A percentile compares a stretch with the other conserved stretches of the same genome.
Evolutionary conservation across 1,284 basidiomycete species (phyloP).

Genomic region (Singerocomus rubriflavus): DNA sequence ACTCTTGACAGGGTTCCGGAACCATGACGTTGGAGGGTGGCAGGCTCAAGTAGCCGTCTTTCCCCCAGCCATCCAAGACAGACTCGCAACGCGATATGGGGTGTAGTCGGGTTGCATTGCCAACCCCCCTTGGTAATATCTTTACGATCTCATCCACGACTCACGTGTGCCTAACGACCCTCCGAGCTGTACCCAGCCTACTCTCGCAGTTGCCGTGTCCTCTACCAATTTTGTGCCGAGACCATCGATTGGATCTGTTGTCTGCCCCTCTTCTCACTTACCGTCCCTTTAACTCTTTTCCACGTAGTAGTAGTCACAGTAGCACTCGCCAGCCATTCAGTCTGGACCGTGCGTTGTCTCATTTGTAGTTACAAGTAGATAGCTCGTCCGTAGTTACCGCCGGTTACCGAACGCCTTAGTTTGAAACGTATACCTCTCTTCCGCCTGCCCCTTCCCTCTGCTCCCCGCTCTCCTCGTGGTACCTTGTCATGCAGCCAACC

Average conservation of each 20-base stretch:
- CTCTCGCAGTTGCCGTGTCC: slow-evolving; percentile 17
- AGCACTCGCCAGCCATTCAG: slow-evolving; percentile 10
- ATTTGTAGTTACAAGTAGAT: slow-evolving; percentile 33
- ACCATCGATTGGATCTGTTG: slow-evolving; percentile 26
- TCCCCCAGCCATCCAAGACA: slow-evolving; percentile 76
- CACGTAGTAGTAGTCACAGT: slow-evolving; percentile 28
- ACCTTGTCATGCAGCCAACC: background rate
- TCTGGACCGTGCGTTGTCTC: slow-evolving; percentile 25
- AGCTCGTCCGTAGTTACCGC: slow-evolving; percentile 34
- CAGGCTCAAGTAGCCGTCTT: slow-evolving; percentile 71
- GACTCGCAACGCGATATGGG: slow-evolving; percentile 71
- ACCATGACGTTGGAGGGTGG: slow-evolving; percentile 79
- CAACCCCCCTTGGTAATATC: slow-evolving; percentile 1
- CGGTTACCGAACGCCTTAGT: slow-evolving; percentile 25
- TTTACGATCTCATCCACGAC: slow-evolving; percentile 20
- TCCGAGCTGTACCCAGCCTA: slow-evolving; percentile 9
- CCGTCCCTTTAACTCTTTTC: background rate
- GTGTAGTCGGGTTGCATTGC: slow-evolving; percentile 44
- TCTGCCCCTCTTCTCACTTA: background rate
- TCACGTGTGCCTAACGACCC: slow-evolving; percentile 9
- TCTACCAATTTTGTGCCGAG: slow-evolving; percentile 14
- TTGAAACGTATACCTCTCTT: slow-evolving; percentile 20
- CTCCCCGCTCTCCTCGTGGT: too few species aligned
- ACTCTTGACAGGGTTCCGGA: slow-evolving; percentile 81
- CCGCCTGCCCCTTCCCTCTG: background rate